Conservation (phyloP, 2,329 filamentous ascomycete species). For the Colletotrichum euphorbiae region DNA sequence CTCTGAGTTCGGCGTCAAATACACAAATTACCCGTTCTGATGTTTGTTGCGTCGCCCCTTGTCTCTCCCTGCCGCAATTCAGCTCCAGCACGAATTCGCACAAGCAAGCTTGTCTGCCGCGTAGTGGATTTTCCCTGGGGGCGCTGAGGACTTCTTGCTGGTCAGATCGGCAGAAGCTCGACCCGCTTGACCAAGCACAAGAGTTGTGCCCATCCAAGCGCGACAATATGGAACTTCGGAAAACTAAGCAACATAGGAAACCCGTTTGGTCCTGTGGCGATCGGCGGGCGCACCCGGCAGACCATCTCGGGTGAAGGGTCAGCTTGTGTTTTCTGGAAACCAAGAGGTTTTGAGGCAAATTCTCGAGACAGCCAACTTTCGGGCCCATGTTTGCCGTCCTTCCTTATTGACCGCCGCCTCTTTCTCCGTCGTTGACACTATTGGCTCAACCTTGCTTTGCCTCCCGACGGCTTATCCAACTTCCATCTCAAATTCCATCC, state of each 20-base stretch:
- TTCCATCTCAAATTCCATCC: not conserved
- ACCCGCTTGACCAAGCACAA: slow-evolving; percentile 14
- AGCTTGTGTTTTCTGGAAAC: too few relatives aligned
- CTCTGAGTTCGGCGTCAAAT: not conserved
- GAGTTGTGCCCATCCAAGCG: slow-evolving; percentile 4
- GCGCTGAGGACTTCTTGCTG: slow-evolving; percentile 19
- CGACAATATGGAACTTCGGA: slow-evolving; percentile 6
- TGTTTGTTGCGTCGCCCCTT: slow-evolving; percentile 17
- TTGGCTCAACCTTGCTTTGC: slow-evolving; percentile 18
- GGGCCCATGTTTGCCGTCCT: not conserved
- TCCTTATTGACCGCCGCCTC: not conserved
- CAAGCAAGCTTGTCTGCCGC: not conserved
- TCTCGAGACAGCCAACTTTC: not conserved
- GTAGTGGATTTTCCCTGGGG: slow-evolving; percentile 1
- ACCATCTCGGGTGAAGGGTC: too few relatives aligned
- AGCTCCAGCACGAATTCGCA: not conserved
- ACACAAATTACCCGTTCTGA: not conserved
- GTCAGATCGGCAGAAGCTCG: slow-evolving; percentile 22
- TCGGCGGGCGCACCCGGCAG: slow-evolving; percentile 8
- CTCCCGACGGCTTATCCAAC: slow-evolving; percentile 12
- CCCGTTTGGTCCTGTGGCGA: slow-evolving; percentile 11
- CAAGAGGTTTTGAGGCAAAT: not conserved
- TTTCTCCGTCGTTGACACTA: slow-evolving; percentile 11
- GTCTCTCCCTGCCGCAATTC: slow-evolving; percentile 2
- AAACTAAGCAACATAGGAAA: slow-evolving; percentile 10